phyloP scores from a whole-genome alignment of 768 basidiomycete genomes.

The Leccinum uliginosum region DNA sequence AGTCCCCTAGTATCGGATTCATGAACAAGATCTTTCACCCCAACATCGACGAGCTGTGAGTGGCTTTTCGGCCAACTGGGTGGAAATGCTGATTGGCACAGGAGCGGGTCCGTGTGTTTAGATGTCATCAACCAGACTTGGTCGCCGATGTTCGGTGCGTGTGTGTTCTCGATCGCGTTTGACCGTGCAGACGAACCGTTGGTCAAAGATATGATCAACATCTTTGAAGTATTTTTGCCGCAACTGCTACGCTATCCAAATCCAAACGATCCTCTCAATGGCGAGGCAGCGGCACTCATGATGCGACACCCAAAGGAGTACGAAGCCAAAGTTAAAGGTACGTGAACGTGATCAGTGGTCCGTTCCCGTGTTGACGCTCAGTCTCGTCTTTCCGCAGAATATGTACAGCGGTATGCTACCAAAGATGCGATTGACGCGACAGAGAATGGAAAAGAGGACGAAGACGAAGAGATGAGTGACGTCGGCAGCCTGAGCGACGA shows the following conservation, averaged over 20 bases:
- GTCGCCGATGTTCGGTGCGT: constrained; percentile 99
- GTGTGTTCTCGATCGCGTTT: background rate
- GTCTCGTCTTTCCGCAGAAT: constrained; percentile 49
- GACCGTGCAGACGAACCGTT: constrained; percentile 1
- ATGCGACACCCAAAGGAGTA: constrained; percentile 98
- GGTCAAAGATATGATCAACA: constrained; percentile 92
- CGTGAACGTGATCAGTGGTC: constrained; percentile 13
- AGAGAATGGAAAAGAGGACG: constrained; percentile 54
- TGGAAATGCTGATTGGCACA: constrained; percentile 24
- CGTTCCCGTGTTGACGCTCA: constrained; percentile 5
- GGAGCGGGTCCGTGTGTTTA: constrained; percentile 96
- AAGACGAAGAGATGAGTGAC: constrained; percentile 87
- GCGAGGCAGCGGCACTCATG: constrained; percentile 93
- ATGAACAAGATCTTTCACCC: constrained; percentile 99
- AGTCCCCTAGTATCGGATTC: constrained; percentile 98
- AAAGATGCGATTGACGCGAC: constrained; percentile 84
- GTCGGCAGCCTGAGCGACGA: constrained; percentile 78
- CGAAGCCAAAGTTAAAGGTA: constrained; percentile 89
- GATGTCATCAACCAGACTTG: constrained; percentile 99
- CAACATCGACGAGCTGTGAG: constrained; percentile 97
- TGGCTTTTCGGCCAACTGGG: constrained; percentile 2
- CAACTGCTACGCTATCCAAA: constrained; percentile 97
- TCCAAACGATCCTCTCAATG: constrained; percentile 96
- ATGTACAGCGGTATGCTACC: constrained; percentile 92
- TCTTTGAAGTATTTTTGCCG: constrained; percentile 97